A percentile compares a stretch with the other conserved stretches of the same genome.
phyloP scores from a whole-genome alignment of 2,329 filamentous ascomycete genomes.

The Aspergillus japonicus region DNA sequence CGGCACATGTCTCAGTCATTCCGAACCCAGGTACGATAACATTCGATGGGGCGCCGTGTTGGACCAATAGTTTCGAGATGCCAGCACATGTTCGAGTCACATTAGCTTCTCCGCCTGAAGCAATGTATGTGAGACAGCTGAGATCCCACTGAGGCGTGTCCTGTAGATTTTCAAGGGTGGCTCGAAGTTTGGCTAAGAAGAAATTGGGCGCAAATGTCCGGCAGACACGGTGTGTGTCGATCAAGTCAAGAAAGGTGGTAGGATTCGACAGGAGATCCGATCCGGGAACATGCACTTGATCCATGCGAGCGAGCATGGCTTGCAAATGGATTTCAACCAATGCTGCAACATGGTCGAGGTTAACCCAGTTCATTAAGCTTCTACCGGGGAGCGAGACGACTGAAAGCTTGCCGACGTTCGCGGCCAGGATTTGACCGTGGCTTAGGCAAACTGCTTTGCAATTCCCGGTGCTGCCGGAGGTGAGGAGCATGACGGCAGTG shows the following conservation, averaged over 20 bases:
- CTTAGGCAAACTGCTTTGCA: constrained; percentile 51
- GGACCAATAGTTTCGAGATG: constrained; percentile 27
- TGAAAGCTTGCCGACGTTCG: constrained; percentile 42
- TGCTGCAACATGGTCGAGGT: constrained; percentile 55
- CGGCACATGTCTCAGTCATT: constrained; percentile 55
- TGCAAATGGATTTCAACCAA: constrained; percentile 55
- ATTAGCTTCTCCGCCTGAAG: constrained; percentile 44
- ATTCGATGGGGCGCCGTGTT: constrained; percentile 41
- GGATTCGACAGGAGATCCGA: constrained; percentile 34
- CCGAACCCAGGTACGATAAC: constrained; percentile 30
- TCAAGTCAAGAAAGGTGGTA: constrained; percentile 40
- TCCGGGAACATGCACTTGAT: constrained; percentile 23
- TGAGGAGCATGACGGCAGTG: constrained; percentile 50
- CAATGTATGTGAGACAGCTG: constrained; percentile 24
- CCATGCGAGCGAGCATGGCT: constrained; percentile 34
- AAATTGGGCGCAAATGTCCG: constrained; percentile 31
- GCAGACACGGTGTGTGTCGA: constrained; percentile 37
- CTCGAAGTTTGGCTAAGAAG: constrained; percentile 20
- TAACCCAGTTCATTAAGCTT: constrained; percentile 48
- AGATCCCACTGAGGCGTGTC: constrained; percentile 43
- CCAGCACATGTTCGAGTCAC: constrained; percentile 35
- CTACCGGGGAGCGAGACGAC: constrained; percentile 27
- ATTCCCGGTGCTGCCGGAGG: constrained; percentile 54
- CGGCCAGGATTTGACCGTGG: constrained; percentile 45
- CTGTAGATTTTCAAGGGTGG: constrained; percentile 40